phyloP scores from a whole-genome alignment of 371 early-diverging fungal species.

The Smittium culicis region DNA sequence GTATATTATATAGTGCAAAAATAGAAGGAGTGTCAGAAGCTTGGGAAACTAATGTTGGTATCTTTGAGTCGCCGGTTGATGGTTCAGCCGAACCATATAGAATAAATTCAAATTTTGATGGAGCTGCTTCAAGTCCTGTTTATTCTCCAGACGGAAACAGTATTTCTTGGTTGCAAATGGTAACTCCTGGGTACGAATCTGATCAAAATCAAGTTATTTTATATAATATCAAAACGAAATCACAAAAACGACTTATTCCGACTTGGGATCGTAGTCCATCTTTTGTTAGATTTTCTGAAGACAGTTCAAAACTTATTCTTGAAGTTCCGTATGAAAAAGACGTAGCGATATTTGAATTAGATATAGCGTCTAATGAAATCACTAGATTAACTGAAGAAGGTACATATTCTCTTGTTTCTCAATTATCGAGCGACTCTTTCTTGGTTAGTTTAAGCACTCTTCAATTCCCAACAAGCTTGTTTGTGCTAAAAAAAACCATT shows the following conservation, averaged over 20 bases:
- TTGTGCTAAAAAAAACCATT: neutral
- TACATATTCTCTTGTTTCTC: neutral
- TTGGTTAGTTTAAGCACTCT: neutral
- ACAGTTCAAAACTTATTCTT: slow-evolving; percentile 36
- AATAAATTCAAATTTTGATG: slow-evolving; percentile 22
- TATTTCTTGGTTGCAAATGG: slow-evolving; percentile 63
- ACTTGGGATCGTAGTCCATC: slow-evolving; percentile 51
- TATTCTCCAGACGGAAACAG: slow-evolving; percentile 45
- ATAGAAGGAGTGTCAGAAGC: slow-evolving; percentile 40
- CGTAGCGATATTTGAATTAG: neutral
- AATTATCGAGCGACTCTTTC: slow-evolving; percentile 20
- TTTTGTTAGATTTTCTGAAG: slow-evolving; percentile 39
- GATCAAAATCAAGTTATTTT: slow-evolving; percentile 56
- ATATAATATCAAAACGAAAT: slow-evolving; percentile 32
- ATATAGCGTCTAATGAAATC: neutral
- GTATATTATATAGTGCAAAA: slow-evolving; percentile 50
- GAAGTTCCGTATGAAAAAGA: slow-evolving; percentile 43
- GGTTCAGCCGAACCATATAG: slow-evolving; percentile 34
- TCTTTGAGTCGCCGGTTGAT: slow-evolving; percentile 22
- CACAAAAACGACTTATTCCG: slow-evolving; percentile 29
- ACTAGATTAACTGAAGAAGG: neutral
- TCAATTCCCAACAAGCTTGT: neutral
- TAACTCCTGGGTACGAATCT: slow-evolving; percentile 52
- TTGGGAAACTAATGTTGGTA: slow-evolving; percentile 58
- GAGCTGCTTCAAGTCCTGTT: slow-evolving; percentile 40